These are phyloP conservation scores for Erucastrum elatum DNA, from an alignment of 345 rosid genomes.

Conservation along the genomic window DNA sequence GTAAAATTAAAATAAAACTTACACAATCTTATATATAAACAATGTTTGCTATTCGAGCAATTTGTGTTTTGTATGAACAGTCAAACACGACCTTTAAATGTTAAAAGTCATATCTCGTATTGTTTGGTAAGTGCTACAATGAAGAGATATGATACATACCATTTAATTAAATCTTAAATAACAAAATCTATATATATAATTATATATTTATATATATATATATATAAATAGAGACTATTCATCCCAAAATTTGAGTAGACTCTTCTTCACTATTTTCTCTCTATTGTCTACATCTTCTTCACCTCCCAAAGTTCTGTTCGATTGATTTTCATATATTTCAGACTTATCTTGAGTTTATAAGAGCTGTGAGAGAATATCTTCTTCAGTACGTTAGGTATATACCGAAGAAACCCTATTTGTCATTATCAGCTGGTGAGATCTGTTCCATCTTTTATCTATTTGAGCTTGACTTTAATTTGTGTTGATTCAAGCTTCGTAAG, in stretches of 20 bases:
- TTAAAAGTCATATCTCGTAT: slow-evolving; percentile 34
- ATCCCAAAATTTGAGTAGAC: slow-evolving; percentile 41
- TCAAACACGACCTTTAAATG: slow-evolving; percentile 19
- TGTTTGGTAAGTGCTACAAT: slow-evolving; percentile 34
- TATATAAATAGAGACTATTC: slow-evolving; percentile 29
- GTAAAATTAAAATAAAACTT: neutral
- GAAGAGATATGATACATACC: slow-evolving; percentile 15
- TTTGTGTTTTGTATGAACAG: slow-evolving; percentile 18
- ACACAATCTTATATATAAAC: slow-evolving; percentile 11
- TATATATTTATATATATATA: neutral
- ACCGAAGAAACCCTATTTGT: slow-evolving; percentile 7
- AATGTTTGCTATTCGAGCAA: slow-evolving; percentile 12
- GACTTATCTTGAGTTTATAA: slow-evolving; percentile 14
- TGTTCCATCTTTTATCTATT: slow-evolving; percentile 16
- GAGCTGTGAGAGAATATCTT: slow-evolving; percentile 7
- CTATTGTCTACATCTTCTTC: slow-evolving; percentile 13
- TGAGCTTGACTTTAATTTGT: slow-evolving; percentile 12
- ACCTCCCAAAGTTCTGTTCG: neutral
- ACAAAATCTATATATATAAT: neutral
- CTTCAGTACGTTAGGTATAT: slow-evolving; percentile 28
- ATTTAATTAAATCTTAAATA: neutral
- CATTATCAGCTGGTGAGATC: slow-evolving; percentile 30
- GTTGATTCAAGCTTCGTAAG: slow-evolving; percentile 5
- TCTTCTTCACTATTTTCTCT: slow-evolving; percentile 38
- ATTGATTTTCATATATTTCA: slow-evolving; percentile 11